Base-by-base conservation (phyloP, 2,329 filamentous ascomycete species). In the Neofusicoccum sp. region DNA sequence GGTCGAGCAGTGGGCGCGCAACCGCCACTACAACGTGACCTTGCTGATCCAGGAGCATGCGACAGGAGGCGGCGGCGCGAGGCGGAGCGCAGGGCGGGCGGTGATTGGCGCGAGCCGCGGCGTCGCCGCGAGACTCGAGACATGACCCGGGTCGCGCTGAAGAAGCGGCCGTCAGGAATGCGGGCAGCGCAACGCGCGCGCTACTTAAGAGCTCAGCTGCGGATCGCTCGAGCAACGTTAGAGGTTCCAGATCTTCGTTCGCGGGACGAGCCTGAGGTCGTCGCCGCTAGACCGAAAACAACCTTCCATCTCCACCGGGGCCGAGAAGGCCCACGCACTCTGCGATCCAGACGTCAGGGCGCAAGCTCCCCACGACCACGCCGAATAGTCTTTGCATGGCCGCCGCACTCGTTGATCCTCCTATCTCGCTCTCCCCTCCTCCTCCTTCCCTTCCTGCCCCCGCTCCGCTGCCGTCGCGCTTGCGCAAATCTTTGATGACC, bases 391-490 rank as follows among this genome's bases (percentile, higher is more conserved):
- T 49, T 49, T 60, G 56, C 44, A 60, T 59, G 56, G 56, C 56
- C 56, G 43, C 43, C 56, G 56, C 56, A 60, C 56, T 49, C 56
- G 45, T 49, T 60, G 36, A 60, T 48, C 56, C 56, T 60, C 56
- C 56, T 48, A 31, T 49, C 16, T 49, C 22, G 33, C 45, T 16
- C 56, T 31, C 43, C 56, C 47, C 33, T 7, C 44, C 44, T 39
- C 45, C 33, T 22, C 56, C 44, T 39, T 48, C 56, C 22, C 34
- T 31, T 31, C 34, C 43, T 41, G 33, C 44, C 11, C 16, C 34
- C 16, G 36, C 12, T 6, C 36, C n/a, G 44, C 56, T 9, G 54
- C 41, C 39, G 29, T 34, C 4, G 39, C 41, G 54, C 22, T 22
- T 22, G 22, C 56, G 33, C 56, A 33, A 16, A 34, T 33, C 28